Percentiles rank a stretch among this genome's conserved stretches.
Conservation (phyloP, 768 basidiomycete genomes). For the Crucibulum laeve region DNA sequence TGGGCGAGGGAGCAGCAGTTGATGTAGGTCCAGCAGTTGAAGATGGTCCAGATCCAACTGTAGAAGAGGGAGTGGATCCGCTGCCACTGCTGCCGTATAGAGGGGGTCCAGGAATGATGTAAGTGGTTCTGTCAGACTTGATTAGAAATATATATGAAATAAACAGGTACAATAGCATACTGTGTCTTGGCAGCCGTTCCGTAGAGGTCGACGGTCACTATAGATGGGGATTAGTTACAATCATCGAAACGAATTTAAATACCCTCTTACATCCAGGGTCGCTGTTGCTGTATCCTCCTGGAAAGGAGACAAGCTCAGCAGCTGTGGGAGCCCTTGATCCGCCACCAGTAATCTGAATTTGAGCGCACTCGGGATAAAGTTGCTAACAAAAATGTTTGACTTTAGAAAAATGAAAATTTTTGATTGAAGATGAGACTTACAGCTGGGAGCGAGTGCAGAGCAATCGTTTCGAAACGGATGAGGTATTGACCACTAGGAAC, state of each 20-base stretch:
- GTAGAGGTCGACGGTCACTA: constrained; percentile 38
- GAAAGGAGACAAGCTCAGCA: constrained; percentile 43
- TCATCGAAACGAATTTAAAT: background rate
- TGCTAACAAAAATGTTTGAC: constrained; percentile 30
- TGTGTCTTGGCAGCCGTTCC: constrained; percentile 29
- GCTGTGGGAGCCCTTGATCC: constrained; percentile 33
- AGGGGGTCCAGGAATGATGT: background rate
- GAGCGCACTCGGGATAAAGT: constrained; percentile 65
- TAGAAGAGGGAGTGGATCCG: no score
- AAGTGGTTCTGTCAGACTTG: background rate
- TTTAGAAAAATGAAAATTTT: background rate
- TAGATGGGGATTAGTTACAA: constrained; percentile 17
- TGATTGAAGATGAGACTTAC: constrained; percentile 20
- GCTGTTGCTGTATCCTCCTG: constrained; percentile 38
- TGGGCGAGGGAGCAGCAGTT: no score
- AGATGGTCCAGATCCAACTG: no score
- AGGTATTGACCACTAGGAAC: constrained; percentile 41
- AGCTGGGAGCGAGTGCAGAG: constrained; percentile 48
- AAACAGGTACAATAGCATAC: background rate
- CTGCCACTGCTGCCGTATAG: background rate
- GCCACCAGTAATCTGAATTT: constrained; percentile 36
- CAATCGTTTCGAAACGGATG: constrained; percentile 47
- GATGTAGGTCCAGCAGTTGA: no score
- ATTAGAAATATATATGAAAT: background rate
- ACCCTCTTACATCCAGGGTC: constrained; percentile 36